These are phyloP conservation scores for Myrica gale DNA, from an alignment of 306 rosid species.

Conservation along the genomic window DNA sequence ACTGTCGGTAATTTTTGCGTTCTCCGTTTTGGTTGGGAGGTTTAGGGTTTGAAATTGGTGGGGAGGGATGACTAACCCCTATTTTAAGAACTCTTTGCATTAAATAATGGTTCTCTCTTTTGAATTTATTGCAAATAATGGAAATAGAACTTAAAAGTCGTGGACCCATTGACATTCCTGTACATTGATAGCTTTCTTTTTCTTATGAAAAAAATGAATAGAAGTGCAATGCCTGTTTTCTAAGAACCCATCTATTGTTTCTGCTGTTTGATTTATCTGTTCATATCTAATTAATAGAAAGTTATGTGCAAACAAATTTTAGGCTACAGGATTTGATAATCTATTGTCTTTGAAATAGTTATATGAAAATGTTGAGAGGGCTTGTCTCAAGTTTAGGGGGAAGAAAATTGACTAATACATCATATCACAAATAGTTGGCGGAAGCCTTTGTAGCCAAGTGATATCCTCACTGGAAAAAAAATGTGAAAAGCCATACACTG, in stretches of 20 bases:
- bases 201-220: too few relatives aligned
- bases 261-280: neutral
- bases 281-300: neutral
- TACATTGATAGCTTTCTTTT: neutral
- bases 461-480: neutral
- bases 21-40: too few relatives aligned
- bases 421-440: neutral
- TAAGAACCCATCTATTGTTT: neutral
- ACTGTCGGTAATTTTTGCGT: too few relatives aligned
- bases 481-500: neutral
- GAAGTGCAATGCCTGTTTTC: too few relatives aligned
- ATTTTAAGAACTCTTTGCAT: too few relatives aligned
- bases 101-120: neutral
- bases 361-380: neutral
- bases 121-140: neutral
- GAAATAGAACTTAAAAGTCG: neutral
- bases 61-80: too few relatives aligned
- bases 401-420: neutral
- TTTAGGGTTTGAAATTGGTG: too few relatives aligned
- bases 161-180: neutral
- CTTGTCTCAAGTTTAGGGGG: neutral
- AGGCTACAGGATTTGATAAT: neutral
- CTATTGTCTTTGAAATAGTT: neutral
- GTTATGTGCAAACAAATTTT: too few relatives aligned
- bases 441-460: neutral